These are phyloP conservation scores for Lycium barbarum DNA, from an alignment of 257 asterid species.

Conservation along the genomic window DNA sequence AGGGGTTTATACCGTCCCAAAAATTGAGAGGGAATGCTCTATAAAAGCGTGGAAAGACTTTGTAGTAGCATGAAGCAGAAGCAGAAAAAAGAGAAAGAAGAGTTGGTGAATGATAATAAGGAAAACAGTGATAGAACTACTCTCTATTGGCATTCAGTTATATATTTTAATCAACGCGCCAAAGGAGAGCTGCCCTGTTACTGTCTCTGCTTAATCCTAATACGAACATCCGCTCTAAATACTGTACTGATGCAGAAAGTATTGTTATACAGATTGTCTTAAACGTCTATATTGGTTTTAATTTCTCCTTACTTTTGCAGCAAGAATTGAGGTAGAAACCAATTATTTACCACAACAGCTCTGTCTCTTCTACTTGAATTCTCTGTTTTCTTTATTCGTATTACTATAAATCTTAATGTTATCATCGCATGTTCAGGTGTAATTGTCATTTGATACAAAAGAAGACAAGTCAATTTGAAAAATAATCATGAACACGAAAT, in stretches of 20 bases:
- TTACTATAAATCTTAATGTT: neutral
- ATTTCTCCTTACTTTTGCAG: neutral
- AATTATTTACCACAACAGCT: neutral
- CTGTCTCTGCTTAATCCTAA: conserved; percentile 44
- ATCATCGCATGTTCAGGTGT: neutral
- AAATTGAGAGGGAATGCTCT: neutral
- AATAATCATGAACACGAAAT: neutral
- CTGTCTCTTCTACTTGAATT: neutral
- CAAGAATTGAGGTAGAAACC: neutral
- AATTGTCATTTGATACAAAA: neutral
- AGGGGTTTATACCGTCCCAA: conserved; percentile 45
- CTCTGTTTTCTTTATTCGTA: neutral
- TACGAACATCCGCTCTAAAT: neutral
- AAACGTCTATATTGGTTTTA: neutral
- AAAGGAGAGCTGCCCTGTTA: conserved; percentile 74
- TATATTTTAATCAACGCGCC: conserved; percentile 43
- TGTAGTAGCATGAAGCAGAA: neutral
- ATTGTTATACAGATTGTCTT: neutral
- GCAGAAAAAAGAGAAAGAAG: neutral
- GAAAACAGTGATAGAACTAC: conserved; percentile 52
- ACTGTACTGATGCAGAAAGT: neutral
- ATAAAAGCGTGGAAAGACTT: conserved; percentile 4
- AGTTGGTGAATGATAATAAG: neutral
- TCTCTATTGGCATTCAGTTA: conserved; percentile 54
- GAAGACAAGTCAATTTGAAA: neutral